Evolutionary conservation across 768 basidiomycete species (phyloP).

Genomic region (Tylopilus vinaceipallidus): DNA sequence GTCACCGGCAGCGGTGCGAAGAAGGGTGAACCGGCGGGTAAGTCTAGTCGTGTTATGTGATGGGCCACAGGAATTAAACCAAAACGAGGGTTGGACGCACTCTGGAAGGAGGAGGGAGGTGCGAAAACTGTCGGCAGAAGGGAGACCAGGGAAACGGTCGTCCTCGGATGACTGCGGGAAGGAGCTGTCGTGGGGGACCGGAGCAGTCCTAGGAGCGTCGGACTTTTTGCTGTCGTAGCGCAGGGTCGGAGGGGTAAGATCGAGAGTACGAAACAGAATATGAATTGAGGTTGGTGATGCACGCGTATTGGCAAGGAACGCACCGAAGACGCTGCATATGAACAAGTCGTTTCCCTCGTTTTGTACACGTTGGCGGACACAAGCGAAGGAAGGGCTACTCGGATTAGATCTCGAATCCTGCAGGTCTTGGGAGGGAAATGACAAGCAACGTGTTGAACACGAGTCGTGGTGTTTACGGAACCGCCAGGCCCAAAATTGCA

Average conservation of each 20-base stretch:
- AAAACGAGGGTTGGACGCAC: slow-evolving; percentile 45
- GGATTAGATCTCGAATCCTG: slow-evolving; percentile 30
- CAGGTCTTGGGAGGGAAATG: slow-evolving; percentile 31
- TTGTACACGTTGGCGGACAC: slow-evolving; percentile 61
- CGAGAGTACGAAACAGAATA: slow-evolving; percentile 16
- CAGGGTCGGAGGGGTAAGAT: slow-evolving; percentile 24
- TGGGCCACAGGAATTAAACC: slow-evolving; percentile 1
- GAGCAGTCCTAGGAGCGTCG: slow-evolving; percentile 53
- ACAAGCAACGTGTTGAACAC: slow-evolving; percentile 76
- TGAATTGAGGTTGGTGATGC: slow-evolving; percentile 25
- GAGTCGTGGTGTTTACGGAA: slow-evolving; percentile 48
- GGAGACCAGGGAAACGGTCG: slow-evolving; percentile 53
- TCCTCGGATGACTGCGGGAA: slow-evolving; percentile 35
- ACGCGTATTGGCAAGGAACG: slow-evolving; percentile 37
- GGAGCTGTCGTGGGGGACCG: slow-evolving; percentile 34
- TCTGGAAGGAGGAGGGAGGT: slow-evolving; percentile 84
- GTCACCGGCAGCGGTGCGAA: slow-evolving; percentile 66
- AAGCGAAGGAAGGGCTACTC: slow-evolving; percentile 28
- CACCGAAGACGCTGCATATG: slow-evolving; percentile 84
- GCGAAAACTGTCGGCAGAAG: slow-evolving; percentile 74
- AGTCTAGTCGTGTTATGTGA: slow-evolving; percentile 47
- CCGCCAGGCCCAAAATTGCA: slow-evolving; percentile 3
- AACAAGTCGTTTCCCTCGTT: slow-evolving; percentile 46
- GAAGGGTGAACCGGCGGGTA: slow-evolving; percentile 76
- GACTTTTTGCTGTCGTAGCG: slow-evolving; percentile 67